Evolutionary conservation across 164 flowering plant genomes (phyloP).

Genomic region (Umbilicus rupestris): DNA sequence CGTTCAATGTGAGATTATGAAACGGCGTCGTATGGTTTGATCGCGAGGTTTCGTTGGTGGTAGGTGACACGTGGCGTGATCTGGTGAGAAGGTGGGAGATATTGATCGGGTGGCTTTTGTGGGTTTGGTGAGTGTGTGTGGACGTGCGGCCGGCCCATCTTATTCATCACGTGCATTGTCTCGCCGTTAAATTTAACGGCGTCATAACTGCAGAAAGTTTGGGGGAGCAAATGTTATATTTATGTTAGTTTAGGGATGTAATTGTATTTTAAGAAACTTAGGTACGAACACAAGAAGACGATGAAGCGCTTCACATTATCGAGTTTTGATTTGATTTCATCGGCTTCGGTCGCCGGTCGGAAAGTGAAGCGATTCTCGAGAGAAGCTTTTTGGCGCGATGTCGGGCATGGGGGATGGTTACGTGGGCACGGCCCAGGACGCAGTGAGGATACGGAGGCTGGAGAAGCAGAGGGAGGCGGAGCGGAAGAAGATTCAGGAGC

Average conservation of each 20-base stretch:
- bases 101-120: too few species aligned
- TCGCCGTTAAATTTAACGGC: not conserved
- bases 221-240: not conserved
- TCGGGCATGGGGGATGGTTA: slow-evolving; percentile 99
- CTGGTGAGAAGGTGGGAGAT: not conserved
- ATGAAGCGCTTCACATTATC: too few species aligned
- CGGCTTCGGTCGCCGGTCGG: too few species aligned
- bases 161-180: not conserved
- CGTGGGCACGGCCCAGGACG: slow-evolving; percentile 99
- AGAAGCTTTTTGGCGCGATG: slow-evolving; percentile 26
- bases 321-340: too few species aligned
- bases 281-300: not conserved
- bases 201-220: not conserved
- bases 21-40: not conserved
- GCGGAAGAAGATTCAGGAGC: slow-evolving; percentile 82
- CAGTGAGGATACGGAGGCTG: slow-evolving; percentile 81
- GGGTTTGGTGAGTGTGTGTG: slow-evolving; percentile 3
- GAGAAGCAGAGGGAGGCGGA: slow-evolving; percentile 96
- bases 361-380: too few species aligned
- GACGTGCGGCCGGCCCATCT: slow-evolving; percentile 11
- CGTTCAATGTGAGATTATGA: too few species aligned
- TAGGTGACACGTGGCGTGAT: slow-evolving; percentile 1
- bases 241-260: not conserved
- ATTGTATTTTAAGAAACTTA: not conserved
- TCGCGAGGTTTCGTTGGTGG: too few species aligned